phyloP scores from a whole-genome alignment of 2,329 filamentous ascomycete species.

The Chaetomium strumarium region DNA sequence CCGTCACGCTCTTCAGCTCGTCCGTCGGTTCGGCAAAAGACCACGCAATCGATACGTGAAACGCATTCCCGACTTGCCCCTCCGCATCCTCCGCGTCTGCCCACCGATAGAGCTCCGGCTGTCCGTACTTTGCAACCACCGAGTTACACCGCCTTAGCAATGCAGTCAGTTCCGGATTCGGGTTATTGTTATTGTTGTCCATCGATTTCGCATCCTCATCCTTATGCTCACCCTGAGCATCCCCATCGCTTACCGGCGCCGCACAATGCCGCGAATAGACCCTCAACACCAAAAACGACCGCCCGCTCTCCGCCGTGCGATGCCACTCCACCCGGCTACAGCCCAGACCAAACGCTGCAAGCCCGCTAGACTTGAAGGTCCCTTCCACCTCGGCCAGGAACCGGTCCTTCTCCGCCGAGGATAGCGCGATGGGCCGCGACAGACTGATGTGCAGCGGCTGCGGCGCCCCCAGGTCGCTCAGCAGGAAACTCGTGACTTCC shows the following conservation, averaged over 20 bases:
- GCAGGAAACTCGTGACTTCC: slow-evolving; percentile 61
- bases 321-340: slow-evolving; percentile 41
- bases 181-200: neutral
- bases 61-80: slow-evolving; percentile 41
- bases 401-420: slow-evolving; percentile 61
- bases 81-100: slow-evolving; percentile 8
- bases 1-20: slow-evolving; percentile 36
- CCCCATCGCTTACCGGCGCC: slow-evolving; percentile 7
- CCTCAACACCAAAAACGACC: slow-evolving; percentile 79
- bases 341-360: slow-evolving; percentile 29
- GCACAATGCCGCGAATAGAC: slow-evolving; percentile 32
- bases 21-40: slow-evolving; percentile 51
- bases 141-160: slow-evolving; percentile 65
- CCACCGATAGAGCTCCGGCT: slow-evolving; percentile 63
- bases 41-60: slow-evolving; percentile 92
- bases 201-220: neutral
- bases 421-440: slow-evolving; percentile 72
- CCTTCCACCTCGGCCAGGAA: slow-evolving; percentile 56
- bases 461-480: slow-evolving; percentile 69
- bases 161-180: slow-evolving; percentile 49
- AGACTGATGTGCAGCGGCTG: slow-evolving; percentile 86
- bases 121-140: slow-evolving; percentile 51
- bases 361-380: slow-evolving; percentile 31
- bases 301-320: slow-evolving; percentile 51
- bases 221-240: slow-evolving; percentile 1